A percentile compares a stretch with the other conserved stretches of the same genome.
Evolutionary conservation across 2,329 filamentous ascomycete species (phyloP).

Genomic region (Talaromyces albobiverticillius): DNA sequence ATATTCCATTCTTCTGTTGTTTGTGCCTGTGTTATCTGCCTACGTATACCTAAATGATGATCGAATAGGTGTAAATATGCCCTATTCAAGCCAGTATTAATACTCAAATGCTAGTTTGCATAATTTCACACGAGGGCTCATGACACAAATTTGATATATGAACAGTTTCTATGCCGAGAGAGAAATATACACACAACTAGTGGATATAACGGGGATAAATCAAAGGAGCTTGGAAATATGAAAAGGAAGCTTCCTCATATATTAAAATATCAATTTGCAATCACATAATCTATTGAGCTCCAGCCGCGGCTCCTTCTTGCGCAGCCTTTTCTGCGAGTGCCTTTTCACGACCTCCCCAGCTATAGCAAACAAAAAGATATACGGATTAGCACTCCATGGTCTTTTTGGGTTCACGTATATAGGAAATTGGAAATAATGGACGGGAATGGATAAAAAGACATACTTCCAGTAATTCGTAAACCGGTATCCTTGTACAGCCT

Average conservation of each 20-base stretch:
- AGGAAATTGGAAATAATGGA: background rate
- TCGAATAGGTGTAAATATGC: too few species aligned
- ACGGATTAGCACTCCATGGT: background rate
- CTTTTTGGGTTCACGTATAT: background rate
- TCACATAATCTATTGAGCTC: constrained; percentile 5
- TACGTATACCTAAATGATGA: too few species aligned
- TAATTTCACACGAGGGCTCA: too few species aligned
- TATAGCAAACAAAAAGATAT: constrained; percentile 16
- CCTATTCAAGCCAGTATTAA: background rate
- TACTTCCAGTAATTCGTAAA: constrained; percentile 61
- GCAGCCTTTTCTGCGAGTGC: constrained; percentile 30
- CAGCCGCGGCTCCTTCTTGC: background rate
- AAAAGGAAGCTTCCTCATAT: too few species aligned
- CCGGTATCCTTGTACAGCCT: constrained; percentile 60
- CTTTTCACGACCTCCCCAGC: constrained; percentile 43
- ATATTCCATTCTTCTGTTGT: background rate
- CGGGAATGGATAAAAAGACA: constrained; percentile 19
- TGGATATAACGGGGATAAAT: too few species aligned
- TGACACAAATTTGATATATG: background rate
- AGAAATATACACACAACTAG: background rate
- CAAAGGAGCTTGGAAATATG: too few species aligned
- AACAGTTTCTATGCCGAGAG: background rate
- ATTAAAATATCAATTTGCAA: background rate
- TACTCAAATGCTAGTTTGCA: too few species aligned
- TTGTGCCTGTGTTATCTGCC: too few species aligned